phyloP scores from a whole-genome alignment of 768 basidiomycete species.

The Termitomyces sp. region DNA sequence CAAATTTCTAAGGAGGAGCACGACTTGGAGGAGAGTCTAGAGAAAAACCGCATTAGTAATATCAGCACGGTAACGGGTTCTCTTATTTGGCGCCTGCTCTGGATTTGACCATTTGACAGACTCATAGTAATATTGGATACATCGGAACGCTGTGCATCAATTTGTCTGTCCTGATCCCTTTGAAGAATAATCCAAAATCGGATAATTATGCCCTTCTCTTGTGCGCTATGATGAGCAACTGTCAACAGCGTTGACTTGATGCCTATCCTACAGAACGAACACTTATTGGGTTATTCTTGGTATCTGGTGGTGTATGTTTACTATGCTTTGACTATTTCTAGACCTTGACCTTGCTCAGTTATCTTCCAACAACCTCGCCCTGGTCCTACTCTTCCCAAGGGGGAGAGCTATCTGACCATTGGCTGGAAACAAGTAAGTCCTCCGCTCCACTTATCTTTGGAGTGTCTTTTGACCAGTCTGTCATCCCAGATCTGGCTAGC shows the following conservation, averaged over 20 bases:
- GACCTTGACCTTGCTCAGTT: slow-evolving; percentile 33
- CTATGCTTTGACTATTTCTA: neutral
- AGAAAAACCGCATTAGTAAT: slow-evolving; percentile 83
- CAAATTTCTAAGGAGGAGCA: slow-evolving; percentile 58
- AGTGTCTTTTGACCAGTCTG: neutral
- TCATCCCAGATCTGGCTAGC: slow-evolving; percentile 67
- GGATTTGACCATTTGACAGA: slow-evolving; percentile 28
- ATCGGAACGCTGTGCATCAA: slow-evolving; percentile 61
- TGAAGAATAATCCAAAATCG: slow-evolving; percentile 50
- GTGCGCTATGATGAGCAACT: slow-evolving; percentile 32
- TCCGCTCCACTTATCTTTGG: neutral
- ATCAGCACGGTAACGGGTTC: slow-evolving; percentile 61
- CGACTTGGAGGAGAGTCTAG: slow-evolving; percentile 69
- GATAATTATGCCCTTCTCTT: slow-evolving; percentile 72
- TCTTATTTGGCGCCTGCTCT: neutral
- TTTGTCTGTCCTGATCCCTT: slow-evolving; percentile 63
- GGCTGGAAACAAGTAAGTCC: slow-evolving; percentile 77
- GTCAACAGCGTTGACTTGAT: neutral
- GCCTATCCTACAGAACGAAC: slow-evolving; percentile 43
- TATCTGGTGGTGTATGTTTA: slow-evolving; percentile 79
- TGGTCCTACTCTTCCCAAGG: slow-evolving; percentile 73
- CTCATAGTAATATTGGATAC: slow-evolving; percentile 74
- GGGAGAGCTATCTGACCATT: slow-evolving; percentile 71
- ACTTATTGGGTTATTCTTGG: slow-evolving; percentile 74
- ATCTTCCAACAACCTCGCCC: slow-evolving; percentile 82